A percentile compares a stretch with the other conserved stretches of the same genome.
Conservation (phyloP, 2,329 filamentous ascomycete species). For the Exophiala calicioides region DNA sequence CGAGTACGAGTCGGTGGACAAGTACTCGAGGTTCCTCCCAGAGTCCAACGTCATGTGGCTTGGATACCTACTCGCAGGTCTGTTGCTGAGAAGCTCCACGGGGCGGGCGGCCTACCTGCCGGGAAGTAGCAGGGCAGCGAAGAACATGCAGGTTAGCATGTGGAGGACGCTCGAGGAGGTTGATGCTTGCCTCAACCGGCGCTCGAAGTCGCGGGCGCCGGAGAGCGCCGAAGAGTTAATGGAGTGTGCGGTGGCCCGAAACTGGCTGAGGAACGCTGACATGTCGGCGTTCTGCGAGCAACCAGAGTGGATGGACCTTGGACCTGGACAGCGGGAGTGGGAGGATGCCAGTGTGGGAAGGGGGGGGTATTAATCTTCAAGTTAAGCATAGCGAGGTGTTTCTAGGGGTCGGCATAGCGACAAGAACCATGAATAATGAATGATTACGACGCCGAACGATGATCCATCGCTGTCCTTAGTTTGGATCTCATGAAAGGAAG, state of each 20-base stretch:
- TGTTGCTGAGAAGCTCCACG: conserved; percentile 40
- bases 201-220: conserved; percentile 14
- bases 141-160: conserved; percentile 25
- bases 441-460: conserved; percentile 10
- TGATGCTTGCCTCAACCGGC: conserved; percentile 14
- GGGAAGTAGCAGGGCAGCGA: conserved; percentile 21
- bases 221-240: conserved; percentile 24
- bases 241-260: conserved; percentile 16
- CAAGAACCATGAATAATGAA: conserved; percentile 14
- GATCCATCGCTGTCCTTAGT: too few relatives aligned
- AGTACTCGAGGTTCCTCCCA: conserved; percentile 60
- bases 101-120: conserved; percentile 16
- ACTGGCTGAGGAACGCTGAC: conserved; percentile 25
- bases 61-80: conserved; percentile 59
- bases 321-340: conserved; percentile 38
- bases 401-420: conserved; percentile 14
- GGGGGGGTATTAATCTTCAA: conserved; percentile 40
- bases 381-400: conserved; percentile 47
- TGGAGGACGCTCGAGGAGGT: conserved; percentile 24
- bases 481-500: too few relatives aligned
- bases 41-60: conserved; percentile 66
- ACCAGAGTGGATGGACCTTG: conserved; percentile 25
- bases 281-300: conserved; percentile 26
- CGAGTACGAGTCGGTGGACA: conserved; percentile 36
- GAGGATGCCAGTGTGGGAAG: too few relatives aligned